Conservation (phyloP, 1,284 basidiomycete genomes). For the Vanrija humicola region DNA sequence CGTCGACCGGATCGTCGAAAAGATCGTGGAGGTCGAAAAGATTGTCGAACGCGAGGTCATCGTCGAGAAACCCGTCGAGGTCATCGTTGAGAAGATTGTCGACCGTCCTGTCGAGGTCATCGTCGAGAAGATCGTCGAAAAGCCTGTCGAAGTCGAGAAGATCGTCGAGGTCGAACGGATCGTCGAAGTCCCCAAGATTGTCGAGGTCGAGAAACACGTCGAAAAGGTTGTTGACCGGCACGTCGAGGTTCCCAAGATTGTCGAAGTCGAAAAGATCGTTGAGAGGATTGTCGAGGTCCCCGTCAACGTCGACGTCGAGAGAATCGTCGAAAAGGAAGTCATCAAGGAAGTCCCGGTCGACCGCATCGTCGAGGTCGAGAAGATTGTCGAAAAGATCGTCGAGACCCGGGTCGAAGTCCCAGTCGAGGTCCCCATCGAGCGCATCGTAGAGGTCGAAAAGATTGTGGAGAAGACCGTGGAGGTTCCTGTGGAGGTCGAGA, state of each 20-base stretch:
- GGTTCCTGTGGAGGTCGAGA: slow-evolving; percentile 37
- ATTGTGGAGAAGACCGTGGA: slow-evolving; percentile 28
- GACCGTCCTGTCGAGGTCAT: slow-evolving; percentile 48
- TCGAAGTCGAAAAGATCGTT: slow-evolving; percentile 49
- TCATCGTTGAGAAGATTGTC: slow-evolving; percentile 44
- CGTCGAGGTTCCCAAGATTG: slow-evolving; percentile 45
- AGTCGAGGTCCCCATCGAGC: slow-evolving; percentile 33
- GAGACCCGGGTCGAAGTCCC: slow-evolving; percentile 35
- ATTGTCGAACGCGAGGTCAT: slow-evolving; percentile 22
- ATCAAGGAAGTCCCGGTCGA: slow-evolving; percentile 35
- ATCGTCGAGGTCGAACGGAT: slow-evolving; percentile 37
- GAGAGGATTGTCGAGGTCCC: slow-evolving; percentile 35
- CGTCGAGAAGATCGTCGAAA: slow-evolving; percentile 42
- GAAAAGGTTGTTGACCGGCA: slow-evolving; percentile 25
- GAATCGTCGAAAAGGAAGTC: slow-evolving; percentile 40
- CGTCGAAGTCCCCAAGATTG: slow-evolving; percentile 29
- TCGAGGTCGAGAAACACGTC: slow-evolving; percentile 33
- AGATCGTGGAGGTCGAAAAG: slow-evolving; percentile 41
- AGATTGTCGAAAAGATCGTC: slow-evolving; percentile 45
- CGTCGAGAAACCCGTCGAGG: slow-evolving; percentile 46
- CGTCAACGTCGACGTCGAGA: slow-evolving; percentile 32
- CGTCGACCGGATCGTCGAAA: slow-evolving; percentile 34
- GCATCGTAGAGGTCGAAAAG: slow-evolving; percentile 36
- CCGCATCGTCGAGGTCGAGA: slow-evolving; percentile 43
- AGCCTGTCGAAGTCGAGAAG: slow-evolving; percentile 34